Base-by-base conservation (phyloP, 2,329 filamentous ascomycete species). In the Albifimbria verrucaria region DNA sequence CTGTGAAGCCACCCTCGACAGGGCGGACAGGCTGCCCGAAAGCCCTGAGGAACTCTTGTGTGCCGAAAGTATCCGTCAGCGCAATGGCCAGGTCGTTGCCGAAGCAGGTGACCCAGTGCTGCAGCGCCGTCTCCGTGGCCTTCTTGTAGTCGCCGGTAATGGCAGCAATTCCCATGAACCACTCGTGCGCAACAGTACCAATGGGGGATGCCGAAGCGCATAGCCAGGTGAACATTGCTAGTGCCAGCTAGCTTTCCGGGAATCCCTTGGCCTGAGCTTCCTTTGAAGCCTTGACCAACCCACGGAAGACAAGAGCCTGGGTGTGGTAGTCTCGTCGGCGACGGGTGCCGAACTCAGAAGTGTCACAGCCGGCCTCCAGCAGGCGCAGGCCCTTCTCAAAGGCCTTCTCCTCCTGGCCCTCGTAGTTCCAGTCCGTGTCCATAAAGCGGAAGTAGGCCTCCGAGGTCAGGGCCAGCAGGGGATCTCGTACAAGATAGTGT, bases 401-500 rank as follows among this genome's bases (percentile, higher is more conserved):
- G 2, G 94, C 92, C 61, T 87, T 87, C 48, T 96, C 87, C 64
- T 96, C 85, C 69, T 99, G 94, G 3, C 87, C 88, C 6, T 89
- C 82, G 64, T 97, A 89, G 62, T 82, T 87, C 94, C 94, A 99
- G 68, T 97, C 92, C 50, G 75, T 90, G 67, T 99, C 92, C 77
- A 92, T 90, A 72, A 96, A 97, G 66, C 90, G 92, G 80, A 99
- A 99, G 75, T 97, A 99, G 48, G 94, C 91, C 71, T 99, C 93
- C 47, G 92, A 97, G 1, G 93, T 90, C 58, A 99, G 73, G 3
- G 95, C 92, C 20, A 99, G 80, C 21, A 99, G 80, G 0, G 94
- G 94, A 99, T 97, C 74, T 99, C 94, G 74, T 99, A 99, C 22
- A 99, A 82, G 53, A 99, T 99, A 0, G 94, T 97, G 61, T 97